Evolutionary conservation across 495 filamentous ascomycete genomes (phyloP), one percentile per base, ranked within the genome.

Genomic region (Aspergillus sclerotioniger): DNA sequence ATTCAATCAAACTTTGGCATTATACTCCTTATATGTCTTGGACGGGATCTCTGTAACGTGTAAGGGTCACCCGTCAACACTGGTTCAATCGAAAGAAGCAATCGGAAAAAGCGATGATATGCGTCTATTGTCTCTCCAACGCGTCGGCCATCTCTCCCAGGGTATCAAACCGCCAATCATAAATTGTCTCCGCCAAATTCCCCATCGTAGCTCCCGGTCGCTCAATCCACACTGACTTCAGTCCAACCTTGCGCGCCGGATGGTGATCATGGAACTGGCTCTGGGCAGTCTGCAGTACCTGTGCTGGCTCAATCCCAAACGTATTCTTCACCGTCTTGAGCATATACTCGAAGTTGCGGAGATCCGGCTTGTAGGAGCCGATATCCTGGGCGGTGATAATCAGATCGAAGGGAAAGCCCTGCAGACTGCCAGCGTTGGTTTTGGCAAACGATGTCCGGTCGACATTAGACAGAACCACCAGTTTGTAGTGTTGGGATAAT

Each of bases 301-400:
- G 73, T 0, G 68, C 77, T 54, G 75, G 75, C 20, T 76, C 72
- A 7, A 82, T 67, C 0, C 80, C 85, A 57, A 90, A 82, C 8
- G 82, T 78, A n/a, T 62, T 57, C 64, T 80, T 69, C 16, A 83
- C 77, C 9, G 80, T 74, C 13, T 57, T 51, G 20, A 90, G 73
- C 69, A 91, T 67, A 56, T 87, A 89, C 52, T 77, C 68, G 62
- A 93, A 96, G 61, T 91, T 92, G 32, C 58, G 57, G 33, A 74
- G 64, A 56, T 79, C 75, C 0, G 90, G 90, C 75, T 93, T 94
- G 67, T 93, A 94, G 8, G 73, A 76, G 9, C 90, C 88, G 33
- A 92, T 82, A 43, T 87, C 81, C 73, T 92, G 78, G 8, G 90
- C 90, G 15, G 89, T 91, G 68, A 87, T 84, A 19, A 90, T 75